Conservation (phyloP, 345 rosid genomes). For the Sonneratia alba region DNA sequence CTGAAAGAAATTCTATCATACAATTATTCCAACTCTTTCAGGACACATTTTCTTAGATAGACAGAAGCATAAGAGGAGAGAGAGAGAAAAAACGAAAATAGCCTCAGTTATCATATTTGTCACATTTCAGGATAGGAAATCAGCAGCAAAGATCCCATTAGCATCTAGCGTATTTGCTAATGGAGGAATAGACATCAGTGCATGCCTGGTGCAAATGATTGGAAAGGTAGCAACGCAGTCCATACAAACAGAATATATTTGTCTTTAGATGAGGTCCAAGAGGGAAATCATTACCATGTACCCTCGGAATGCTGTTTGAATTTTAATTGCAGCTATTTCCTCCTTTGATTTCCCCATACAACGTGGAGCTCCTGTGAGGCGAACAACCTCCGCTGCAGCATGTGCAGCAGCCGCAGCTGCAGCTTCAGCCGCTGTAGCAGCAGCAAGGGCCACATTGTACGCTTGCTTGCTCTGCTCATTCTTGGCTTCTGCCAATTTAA, state of each 20-base stretch:
- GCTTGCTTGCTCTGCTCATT: constrained; percentile 54
- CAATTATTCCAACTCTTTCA: not conserved
- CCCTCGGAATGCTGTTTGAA: constrained; percentile 78
- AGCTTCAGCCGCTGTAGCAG: constrained; percentile 57
- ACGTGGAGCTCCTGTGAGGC: constrained; percentile 34
- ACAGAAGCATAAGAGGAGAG: not conserved
- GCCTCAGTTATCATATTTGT: not conserved
- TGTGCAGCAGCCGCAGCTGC: constrained; percentile 49
- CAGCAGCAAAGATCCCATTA: not conserved
- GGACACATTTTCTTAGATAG: not conserved
- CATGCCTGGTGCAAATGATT: not conserved
- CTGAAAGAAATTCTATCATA: not conserved
- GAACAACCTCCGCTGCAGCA: constrained; percentile 56
- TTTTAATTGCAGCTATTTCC: constrained; percentile 60
- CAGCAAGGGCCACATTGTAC: constrained; percentile 54
- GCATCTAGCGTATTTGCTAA: not conserved
- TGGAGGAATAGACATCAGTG: not conserved
- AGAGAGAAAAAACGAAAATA: not conserved
- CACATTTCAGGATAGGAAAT: not conserved
- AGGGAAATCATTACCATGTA: constrained; percentile 34
- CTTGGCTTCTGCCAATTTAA: constrained; percentile 34
- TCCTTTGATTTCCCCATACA: constrained; percentile 54
- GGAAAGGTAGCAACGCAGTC: not conserved
- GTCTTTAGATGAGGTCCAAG: not conserved
- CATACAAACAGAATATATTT: not conserved